Evolutionary conservation across 257 asterid species (phyloP), one percentile per base, ranked within the genome.

Genomic region (Ajuga chamaepitys): DNA sequence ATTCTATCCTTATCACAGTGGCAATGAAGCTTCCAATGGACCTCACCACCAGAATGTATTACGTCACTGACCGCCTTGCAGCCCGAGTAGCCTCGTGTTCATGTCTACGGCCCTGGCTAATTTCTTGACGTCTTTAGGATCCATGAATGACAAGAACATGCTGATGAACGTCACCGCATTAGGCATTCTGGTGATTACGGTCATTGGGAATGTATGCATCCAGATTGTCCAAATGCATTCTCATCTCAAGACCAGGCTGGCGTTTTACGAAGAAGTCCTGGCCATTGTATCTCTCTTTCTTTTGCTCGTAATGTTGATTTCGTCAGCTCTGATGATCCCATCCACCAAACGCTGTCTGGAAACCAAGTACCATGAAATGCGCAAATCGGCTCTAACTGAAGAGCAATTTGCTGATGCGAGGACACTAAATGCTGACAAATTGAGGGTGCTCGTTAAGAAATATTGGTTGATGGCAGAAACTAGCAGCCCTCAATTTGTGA

Each of bases 381-480:
- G 67, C 32, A 70, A 38, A 18, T 66, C 62, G 1, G 74, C 78
- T 17, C 20, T 74, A 25, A 55, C 34, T 7, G 84, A 72, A 44
- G 75, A 44, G 2, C 48, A 58, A 40, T n/a, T n/a, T n/a, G 41
- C 26, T 3, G 64, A 66, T 26, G 61, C 21, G n/a, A 67, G 64
- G 42, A 52, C 28, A 41, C 24, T 54, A 0, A 51, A 51, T 2
- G 25, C 37, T 8, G 75, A 75, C 4, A 71, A 81, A 41, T 18
- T 80, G 66, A 59, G 69, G 59, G 47, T 58, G 1, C 4, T 77
- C 32, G 34, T 80, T 18, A 74, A 68, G 70, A 78, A 78, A 58
- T 72, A 78, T 16, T 81, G 80, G 81, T 63, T 78, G 32, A 81
- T 81, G 86, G 81, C 75, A 1, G 81, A 77, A 34, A 77, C 86